Base-by-base conservation (phyloP, 495 filamentous ascomycete genomes). In the Talaromyces adpressus region DNA sequence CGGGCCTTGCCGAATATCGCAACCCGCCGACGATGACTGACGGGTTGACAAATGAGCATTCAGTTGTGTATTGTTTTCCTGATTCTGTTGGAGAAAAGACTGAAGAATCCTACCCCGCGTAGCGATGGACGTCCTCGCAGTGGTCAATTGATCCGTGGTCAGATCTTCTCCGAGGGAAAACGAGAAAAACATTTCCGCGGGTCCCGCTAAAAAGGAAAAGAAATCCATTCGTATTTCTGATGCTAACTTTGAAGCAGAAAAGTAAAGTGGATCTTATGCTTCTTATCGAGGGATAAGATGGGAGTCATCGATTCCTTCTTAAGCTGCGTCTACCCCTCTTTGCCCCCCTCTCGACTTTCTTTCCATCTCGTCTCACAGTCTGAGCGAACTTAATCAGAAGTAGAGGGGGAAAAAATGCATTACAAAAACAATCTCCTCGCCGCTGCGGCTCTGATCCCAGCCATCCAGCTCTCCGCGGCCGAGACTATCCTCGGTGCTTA, bases 401-500 rank as follows among this genome's bases (percentile, higher is more conserved):
- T 1, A 27, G 4, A 27, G 25, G 25, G 25, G 25, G 25, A 49
- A 2, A 49, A 49, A 56, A 47, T 62, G 30, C 16, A 32, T 41
- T n/a, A 23, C 34, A 60, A n/a, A 60, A 60, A 60, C 34, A 60
- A 23, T 41, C 25, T 62, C 9, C 60, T 62, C 29, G 39, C 45
- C 23, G 60, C 60, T 14, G 25, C 25, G 39, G 60, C 60, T 20
- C 27, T 49, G 0, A 14, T 36, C 32, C 36, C 36, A 27, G 58
- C 58, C 23, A 62, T 62, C 29, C 60, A 51, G 60, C 60, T 62
- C 45, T 62, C 60, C 3, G 39, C 60, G 14, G 60, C 60, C 1
- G 82, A 84, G 73, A 90, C 82, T 7, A 75, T 90, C 27, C 76
- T 88, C 39, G 83, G 86, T 3, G 82, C 81, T 11, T 87, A 85